Percentiles rank a stretch among this genome's conserved stretches.
Evolutionary conservation across 805 yeast genomes (phyloP).

Genomic region (Candida sanyiensis): DNA sequence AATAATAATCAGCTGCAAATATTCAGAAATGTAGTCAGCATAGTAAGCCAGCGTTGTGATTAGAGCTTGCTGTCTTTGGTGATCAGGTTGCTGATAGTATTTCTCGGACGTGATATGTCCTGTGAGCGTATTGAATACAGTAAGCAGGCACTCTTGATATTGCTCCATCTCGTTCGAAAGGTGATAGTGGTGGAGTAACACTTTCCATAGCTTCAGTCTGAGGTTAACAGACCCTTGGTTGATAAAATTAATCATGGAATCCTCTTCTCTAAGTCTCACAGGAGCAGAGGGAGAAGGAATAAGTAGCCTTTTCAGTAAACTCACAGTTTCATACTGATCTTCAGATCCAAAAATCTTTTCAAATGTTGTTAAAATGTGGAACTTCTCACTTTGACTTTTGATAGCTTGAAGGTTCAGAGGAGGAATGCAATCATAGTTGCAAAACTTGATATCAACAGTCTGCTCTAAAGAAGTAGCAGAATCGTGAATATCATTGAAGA

Average conservation of each 20-base stretch:
- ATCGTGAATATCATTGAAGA: slow-evolving; percentile 25
- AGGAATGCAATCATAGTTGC: slow-evolving; percentile 59
- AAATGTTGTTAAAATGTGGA: slow-evolving; percentile 63
- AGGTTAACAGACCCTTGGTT: slow-evolving; percentile 58
- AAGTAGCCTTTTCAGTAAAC: slow-evolving; percentile 42
- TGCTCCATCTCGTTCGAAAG: slow-evolving; percentile 27
- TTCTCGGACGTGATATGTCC: slow-evolving; percentile 29
- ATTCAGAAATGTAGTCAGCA: slow-evolving; percentile 43
- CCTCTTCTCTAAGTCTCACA: no score
- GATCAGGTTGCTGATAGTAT: slow-evolving; percentile 21
- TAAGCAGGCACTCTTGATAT: slow-evolving; percentile 45
- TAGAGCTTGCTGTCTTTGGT: slow-evolving; percentile 37
- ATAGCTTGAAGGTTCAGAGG: slow-evolving; percentile 45
- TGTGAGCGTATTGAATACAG: slow-evolving; percentile 41
- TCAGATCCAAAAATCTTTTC: slow-evolving; percentile 30
- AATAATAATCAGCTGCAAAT: slow-evolving; percentile 25
- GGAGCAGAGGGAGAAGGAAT: no score
- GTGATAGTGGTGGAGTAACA: slow-evolving; percentile 54
- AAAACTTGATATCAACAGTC: slow-evolving; percentile 34
- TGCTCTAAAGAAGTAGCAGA: slow-evolving; percentile 12
- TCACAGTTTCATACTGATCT: slow-evolving; percentile 26
- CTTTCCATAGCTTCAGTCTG: slow-evolving; percentile 69
- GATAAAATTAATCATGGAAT: slow-evolving; percentile 58
- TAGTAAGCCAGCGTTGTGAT: slow-evolving; percentile 48
- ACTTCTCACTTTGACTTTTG: slow-evolving; percentile 59